These are phyloP conservation scores for Ganoderma leucocontextum DNA, from an alignment of 1,284 basidiomycete genomes.

Conservation along the genomic window DNA sequence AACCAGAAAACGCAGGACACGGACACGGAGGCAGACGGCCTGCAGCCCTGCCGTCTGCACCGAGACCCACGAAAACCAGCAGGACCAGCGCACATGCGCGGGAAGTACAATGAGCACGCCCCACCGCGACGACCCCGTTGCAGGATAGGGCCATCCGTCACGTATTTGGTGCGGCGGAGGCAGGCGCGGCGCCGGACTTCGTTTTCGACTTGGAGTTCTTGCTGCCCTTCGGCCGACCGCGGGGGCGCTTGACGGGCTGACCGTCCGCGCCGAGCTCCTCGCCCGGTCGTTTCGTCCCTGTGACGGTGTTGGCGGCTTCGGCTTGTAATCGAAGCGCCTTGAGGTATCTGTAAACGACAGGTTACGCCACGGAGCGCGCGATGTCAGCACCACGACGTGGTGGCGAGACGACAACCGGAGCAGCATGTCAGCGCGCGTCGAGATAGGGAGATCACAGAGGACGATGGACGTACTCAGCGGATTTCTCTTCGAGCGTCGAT, in stretches of 20 bases:
- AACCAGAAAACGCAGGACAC: not conserved
- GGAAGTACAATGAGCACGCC: not conserved
- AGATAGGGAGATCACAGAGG: constrained; percentile 11
- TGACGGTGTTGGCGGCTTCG: constrained; percentile 32
- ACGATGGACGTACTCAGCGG: constrained; percentile 58
- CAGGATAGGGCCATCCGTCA: not conserved
- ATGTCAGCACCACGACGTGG: not conserved
- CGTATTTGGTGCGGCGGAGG: constrained; percentile 9
- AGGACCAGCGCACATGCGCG: not conserved
- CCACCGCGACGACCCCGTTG: not conserved
- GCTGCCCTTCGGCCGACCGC: constrained; percentile 55
- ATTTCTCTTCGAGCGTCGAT: constrained; percentile 76
- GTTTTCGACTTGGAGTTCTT: constrained; percentile 47
- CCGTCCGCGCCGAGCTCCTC: constrained; percentile 42
- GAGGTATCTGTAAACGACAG: constrained; percentile 43
- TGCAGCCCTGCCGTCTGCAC: no score
- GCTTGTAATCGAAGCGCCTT: constrained; percentile 47
- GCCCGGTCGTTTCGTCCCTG: constrained; percentile 40
- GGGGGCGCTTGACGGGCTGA: constrained; percentile 49
- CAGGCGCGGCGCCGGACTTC: constrained; percentile 22
- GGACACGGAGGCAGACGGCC: not conserved
- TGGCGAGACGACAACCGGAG: constrained; percentile 1
- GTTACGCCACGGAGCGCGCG: not conserved
- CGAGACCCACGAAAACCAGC: not conserved
- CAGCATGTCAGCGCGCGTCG: constrained; percentile 5